Conservation (phyloP, 2,329 filamentous ascomycete genomes). For the Clarireedia hainanense region DNA sequence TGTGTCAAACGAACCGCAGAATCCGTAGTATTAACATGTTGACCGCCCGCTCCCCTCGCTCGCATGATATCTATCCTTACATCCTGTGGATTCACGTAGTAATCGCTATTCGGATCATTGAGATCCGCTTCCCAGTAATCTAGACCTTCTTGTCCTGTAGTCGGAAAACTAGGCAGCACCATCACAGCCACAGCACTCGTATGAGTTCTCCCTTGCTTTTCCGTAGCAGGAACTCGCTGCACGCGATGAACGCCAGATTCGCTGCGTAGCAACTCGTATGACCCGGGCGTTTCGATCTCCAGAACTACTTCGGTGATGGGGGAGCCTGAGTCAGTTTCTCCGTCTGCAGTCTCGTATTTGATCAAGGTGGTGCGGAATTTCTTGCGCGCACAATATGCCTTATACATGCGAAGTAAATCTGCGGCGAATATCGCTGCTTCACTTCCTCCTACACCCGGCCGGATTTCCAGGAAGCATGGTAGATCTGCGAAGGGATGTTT, state of each 20-base stretch:
- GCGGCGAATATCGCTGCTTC: constrained; percentile 89
- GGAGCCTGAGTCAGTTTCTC: constrained; percentile 46
- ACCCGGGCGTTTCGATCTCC: constrained; percentile 67
- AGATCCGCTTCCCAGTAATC: constrained; percentile 51
- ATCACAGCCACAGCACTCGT: constrained; percentile 89
- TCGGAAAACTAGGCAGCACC: constrained; percentile 78
- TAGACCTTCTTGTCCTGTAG: constrained; percentile 39
- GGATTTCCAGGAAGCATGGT: constrained; percentile 84
- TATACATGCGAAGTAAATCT: constrained; percentile 86
- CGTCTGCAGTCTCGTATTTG: constrained; percentile 73
- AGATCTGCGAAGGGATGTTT: constrained; percentile 83
- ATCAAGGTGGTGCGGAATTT: constrained; percentile 61
- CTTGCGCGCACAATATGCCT: constrained; percentile 61
- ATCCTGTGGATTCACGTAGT: constrained; percentile 79
- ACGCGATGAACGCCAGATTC: constrained; percentile 95
- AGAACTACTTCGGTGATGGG: constrained; percentile 82
- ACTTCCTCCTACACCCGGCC: constrained; percentile 83
- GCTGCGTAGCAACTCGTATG: constrained; percentile 73
- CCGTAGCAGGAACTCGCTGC: constrained; percentile 85
- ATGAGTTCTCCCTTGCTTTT: constrained; percentile 84
- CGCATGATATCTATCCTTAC: constrained; percentile 85
- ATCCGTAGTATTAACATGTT: constrained; percentile 98
- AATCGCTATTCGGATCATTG: constrained; percentile 82
- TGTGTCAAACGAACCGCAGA: constrained; percentile 91
- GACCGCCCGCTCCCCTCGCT: constrained; percentile 83